These are phyloP conservation scores for Cryphonectria carpinicola DNA, from an alignment of 2,329 filamentous ascomycete genomes.

Conservation along the genomic window DNA sequence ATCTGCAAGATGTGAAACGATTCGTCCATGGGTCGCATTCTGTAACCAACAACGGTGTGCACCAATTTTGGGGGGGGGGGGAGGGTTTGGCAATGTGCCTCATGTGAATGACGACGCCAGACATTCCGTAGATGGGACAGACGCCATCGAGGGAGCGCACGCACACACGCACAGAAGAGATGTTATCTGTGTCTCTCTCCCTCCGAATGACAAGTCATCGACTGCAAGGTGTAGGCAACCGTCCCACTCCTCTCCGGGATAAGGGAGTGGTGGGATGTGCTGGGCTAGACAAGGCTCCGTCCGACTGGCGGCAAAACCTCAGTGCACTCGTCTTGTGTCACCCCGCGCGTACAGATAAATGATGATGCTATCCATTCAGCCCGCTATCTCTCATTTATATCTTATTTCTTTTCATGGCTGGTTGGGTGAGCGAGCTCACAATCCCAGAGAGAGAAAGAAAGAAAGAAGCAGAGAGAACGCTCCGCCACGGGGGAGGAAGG, in stretches of 20 bases:
- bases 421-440: neutral
- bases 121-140: slow-evolving; percentile 7
- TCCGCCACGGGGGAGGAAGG: too few relatives aligned
- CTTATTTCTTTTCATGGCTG: neutral
- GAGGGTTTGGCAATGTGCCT: slow-evolving; percentile 2
- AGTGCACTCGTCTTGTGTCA: neutral
- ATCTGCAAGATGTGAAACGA: slow-evolving; percentile 11
- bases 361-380: neutral
- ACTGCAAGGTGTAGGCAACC: neutral
- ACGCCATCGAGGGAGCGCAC: slow-evolving; percentile 10
- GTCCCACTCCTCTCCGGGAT: too few relatives aligned
- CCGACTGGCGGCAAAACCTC: neutral
- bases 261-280: neutral
- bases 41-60: slow-evolving; percentile 1
- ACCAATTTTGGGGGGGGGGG: neutral
- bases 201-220: neutral
- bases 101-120: slow-evolving; percentile 15
- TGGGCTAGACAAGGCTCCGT: neutral
- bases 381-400: neutral
- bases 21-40: slow-evolving; percentile 3
- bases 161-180: neutral
- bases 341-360: neutral
- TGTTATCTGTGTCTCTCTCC: neutral
- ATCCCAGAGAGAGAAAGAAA: neutral
- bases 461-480: too few relatives aligned